phyloP scores from a whole-genome alignment of 139 green algal species.

The Dunaliella sp. region DNA sequence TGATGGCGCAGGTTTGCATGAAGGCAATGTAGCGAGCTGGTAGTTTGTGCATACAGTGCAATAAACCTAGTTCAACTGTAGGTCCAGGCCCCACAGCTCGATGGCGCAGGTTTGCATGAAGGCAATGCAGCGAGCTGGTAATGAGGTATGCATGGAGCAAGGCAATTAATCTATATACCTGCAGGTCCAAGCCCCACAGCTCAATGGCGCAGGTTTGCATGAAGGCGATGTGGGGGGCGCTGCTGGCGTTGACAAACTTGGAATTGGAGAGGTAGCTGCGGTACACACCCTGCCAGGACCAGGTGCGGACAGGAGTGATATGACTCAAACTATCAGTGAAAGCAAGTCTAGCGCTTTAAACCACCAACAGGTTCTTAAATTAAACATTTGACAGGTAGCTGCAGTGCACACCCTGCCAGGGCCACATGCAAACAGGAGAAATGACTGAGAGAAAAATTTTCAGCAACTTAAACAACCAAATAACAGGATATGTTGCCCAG shows the following conservation, averaged over 20 bases:
- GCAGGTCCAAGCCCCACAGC: constrained; percentile 71
- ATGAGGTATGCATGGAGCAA: no score
- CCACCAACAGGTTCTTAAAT: no score
- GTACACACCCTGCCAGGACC: constrained; percentile 67
- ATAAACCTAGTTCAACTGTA: no score
- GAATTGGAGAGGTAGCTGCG: constrained; percentile 71
- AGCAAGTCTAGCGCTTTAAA: no score
- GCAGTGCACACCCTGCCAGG: constrained; percentile 65
- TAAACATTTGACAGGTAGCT: constrained; percentile 71
- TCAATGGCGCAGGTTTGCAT: constrained; percentile 85
- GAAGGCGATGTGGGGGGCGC: constrained; percentile 78
- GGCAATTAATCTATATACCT: no score
- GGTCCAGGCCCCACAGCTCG: constrained; percentile 80
- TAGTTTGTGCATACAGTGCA: no score
- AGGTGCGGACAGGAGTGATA: not conserved
- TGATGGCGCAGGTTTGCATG: constrained; percentile 80
- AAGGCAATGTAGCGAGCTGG: constrained; percentile 81
- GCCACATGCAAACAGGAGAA: no score
- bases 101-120: constrained; percentile 89
- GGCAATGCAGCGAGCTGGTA: no score
- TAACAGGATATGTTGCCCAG: no score
- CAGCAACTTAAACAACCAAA: no score
- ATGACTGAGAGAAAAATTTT: no score
- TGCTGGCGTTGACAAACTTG: constrained; percentile 84
- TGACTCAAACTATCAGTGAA: not conserved